phyloP scores from a whole-genome alignment of 352 stramenopile genomes.

The Blastocystis sp. region DNA sequence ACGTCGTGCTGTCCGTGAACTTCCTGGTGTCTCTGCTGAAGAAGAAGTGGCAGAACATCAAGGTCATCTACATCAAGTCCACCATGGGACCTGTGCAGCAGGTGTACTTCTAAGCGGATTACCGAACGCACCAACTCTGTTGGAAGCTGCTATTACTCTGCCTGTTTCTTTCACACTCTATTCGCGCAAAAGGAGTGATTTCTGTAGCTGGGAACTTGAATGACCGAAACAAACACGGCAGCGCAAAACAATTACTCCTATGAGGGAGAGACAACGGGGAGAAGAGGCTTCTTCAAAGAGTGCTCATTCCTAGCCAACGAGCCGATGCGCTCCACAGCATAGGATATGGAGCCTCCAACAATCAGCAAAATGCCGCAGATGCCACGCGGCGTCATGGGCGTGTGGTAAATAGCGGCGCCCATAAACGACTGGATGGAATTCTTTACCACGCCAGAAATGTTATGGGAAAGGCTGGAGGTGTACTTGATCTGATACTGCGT shows the following conservation, averaged over 20 bases:
- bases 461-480: conserved; percentile 50
- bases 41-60: too few species aligned
- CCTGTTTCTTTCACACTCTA: too few species aligned
- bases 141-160: conserved; percentile 66
- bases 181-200: too few species aligned
- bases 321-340: background rate
- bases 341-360: conserved; percentile 44
- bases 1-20: too few species aligned
- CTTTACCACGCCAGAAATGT: conserved; percentile 58
- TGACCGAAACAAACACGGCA: background rate
- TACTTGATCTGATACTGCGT: conserved; percentile 60
- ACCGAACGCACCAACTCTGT: too few species aligned
- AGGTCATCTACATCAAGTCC: too few species aligned
- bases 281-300: conserved; percentile 5
- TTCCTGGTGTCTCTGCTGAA: too few species aligned
- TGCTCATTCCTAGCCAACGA: conserved; percentile 2
- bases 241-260: conserved; percentile 15
- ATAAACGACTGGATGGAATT: conserved; percentile 66
- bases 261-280: background rate
- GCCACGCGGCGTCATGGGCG: conserved; percentile 7
- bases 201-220: background rate
- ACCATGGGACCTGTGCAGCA: too few species aligned
- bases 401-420: conserved; percentile 39
- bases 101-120: too few species aligned
- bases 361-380: conserved; percentile 44